Evolutionary conservation across 441 rosid genomes (phyloP), one percentile per base, ranked within the genome.

Genomic region (Adansonia grandidieri): DNA sequence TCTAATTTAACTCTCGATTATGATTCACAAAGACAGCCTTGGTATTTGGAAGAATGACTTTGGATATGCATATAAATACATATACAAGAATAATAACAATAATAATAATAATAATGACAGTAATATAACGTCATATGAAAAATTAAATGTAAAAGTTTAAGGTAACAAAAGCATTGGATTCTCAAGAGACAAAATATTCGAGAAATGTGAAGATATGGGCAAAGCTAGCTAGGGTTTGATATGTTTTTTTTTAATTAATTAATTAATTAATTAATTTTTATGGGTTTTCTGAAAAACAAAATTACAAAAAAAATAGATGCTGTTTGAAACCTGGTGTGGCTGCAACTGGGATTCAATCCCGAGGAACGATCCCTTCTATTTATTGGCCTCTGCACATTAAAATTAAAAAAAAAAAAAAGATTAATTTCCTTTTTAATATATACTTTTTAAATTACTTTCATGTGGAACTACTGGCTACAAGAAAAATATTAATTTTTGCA

Each of bases 291-390:
- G 32, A 1, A 40, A 28, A 53, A 42, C 9, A 24, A 24, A 24
- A 24, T 0, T 9, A 10, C 0, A 2, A 2, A 48, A 48, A 8
- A 17, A 24, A 45, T 67, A 80, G 81, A 79, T 75, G 80, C 77
- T 45, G 74, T 79, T 79, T 82, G 86, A 77, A 74, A 80, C 80
- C 83, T 66, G 47, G 42, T 53, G 77, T 74, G 78, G 80, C 75
- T 70, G 79, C 84, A 74, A 81, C 80, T 77, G 82, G 89, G 86
- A 79, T 73, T 80, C 86, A 80, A 88, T 88, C 87, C 88, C 85
- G 67, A 87, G 81, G 67, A 73, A 73, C 28, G 79, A 79, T 80
- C 70, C 19, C 45, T 62, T 48, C 62, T 44, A 7, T 48, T 65
- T 53, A 47, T 79, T 60, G 51, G 62, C 60, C 62, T 68, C 65